Percentiles rank a stretch among this genome's conserved stretches.
phyloP scores from a whole-genome alignment of 164 flowering plant species.

The Annona squamosa region DNA sequence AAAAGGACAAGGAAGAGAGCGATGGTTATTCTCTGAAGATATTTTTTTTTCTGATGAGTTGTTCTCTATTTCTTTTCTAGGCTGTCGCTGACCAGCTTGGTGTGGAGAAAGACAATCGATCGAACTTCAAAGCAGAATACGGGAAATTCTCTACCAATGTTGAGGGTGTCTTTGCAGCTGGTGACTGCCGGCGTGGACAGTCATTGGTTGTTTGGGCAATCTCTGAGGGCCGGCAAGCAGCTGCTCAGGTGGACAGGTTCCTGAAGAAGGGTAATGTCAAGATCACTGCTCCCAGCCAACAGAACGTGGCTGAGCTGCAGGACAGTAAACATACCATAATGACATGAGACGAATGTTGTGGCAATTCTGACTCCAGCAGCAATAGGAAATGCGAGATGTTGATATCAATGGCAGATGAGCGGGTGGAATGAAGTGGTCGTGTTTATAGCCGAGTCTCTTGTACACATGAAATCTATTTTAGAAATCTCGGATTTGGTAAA shows the following conservation, averaged over 20 bases:
- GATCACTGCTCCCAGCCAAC: background rate
- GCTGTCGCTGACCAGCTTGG: slow-evolving; percentile 67
- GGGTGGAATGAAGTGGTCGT: background rate
- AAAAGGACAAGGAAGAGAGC: background rate
- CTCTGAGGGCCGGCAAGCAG: slow-evolving; percentile 90
- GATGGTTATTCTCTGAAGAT: background rate
- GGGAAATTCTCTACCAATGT: slow-evolving; percentile 78
- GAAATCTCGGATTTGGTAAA: no score
- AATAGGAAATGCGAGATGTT: background rate
- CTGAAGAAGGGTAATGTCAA: slow-evolving; percentile 22
- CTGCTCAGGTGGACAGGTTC: slow-evolving; percentile 75
- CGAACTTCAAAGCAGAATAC: slow-evolving; percentile 90
- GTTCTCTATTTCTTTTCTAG: slow-evolving; percentile 25
- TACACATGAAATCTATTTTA: no score
- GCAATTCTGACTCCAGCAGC: background rate
- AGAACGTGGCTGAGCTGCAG: background rate
- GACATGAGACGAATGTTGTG: background rate
- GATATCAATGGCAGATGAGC: background rate
- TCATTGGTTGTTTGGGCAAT: slow-evolving; percentile 99
- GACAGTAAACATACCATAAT: background rate
- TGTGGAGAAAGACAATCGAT: slow-evolving; percentile 67
- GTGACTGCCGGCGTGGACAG: slow-evolving; percentile 95
- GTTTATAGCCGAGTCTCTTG: no score
- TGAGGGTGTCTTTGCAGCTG: slow-evolving; percentile 93
- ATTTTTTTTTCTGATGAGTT: background rate